Evolutionary conservation across 495 filamentous ascomycete species (phyloP).

Genomic region (Elasticomyces elasticus): DNA sequence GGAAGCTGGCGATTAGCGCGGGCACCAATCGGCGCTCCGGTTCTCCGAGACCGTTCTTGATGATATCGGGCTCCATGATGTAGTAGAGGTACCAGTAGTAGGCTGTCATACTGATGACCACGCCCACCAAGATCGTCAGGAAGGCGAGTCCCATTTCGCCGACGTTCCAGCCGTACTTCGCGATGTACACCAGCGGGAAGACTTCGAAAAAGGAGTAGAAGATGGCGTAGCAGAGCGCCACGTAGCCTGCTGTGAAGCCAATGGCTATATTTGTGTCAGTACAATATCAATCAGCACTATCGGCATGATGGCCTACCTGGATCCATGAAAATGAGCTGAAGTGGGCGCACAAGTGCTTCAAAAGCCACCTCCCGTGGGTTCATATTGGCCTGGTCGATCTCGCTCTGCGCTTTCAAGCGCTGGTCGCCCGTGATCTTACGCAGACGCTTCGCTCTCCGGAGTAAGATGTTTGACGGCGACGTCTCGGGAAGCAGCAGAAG

Average conservation of each 20-base stretch:
- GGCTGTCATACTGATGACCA: constrained; percentile 41
- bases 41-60: constrained; percentile 35
- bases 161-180: constrained; percentile 50
- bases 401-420: constrained; percentile 26
- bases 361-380: constrained; percentile 38
- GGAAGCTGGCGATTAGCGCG: constrained; percentile 44
- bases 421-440: constrained; percentile 32
- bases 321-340: constrained; percentile 54
- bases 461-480: constrained; percentile 42
- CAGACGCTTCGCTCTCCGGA: constrained; percentile 47
- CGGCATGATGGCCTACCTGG: constrained; percentile 38
- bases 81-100: constrained; percentile 46
- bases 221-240: constrained; percentile 54
- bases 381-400: constrained; percentile 38
- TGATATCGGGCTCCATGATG: constrained; percentile 43
- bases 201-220: constrained; percentile 66
- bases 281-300: not conserved
- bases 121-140: constrained; percentile 50
- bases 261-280: constrained; percentile 41
- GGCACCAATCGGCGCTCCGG: constrained; percentile 48
- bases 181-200: constrained; percentile 62
- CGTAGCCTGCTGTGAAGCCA: constrained; percentile 53
- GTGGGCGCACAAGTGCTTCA: constrained; percentile 52
- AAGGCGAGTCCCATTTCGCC: constrained; percentile 57
- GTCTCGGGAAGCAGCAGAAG: constrained; percentile 50